These are phyloP conservation scores for Yamadazyma sp. DNA, from an alignment of 805 yeast genomes.

Conservation along the genomic window DNA sequence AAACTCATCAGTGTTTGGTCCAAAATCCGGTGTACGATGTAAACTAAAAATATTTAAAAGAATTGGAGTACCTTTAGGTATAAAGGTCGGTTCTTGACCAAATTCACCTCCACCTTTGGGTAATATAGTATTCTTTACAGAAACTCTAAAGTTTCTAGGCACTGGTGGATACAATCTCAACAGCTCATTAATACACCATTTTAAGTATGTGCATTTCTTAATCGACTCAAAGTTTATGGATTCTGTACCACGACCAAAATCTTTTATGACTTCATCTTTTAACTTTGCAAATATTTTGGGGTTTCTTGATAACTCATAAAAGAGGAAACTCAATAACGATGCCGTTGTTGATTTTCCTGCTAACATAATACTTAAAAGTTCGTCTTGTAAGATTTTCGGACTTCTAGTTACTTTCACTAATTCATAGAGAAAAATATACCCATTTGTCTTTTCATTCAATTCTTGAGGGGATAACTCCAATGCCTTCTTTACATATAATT, in stretches of 20 bases:
- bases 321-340: conserved; percentile 23
- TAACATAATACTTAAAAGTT: conserved; percentile 32
- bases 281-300: conserved; percentile 24
- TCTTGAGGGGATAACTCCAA: conserved; percentile 23
- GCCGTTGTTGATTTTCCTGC: conserved; percentile 37
- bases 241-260: conserved; percentile 21
- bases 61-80: conserved; percentile 42
- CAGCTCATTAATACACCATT: conserved; percentile 24
- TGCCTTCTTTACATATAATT: conserved; percentile 27
- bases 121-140: conserved; percentile 27
- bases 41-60: conserved; percentile 36
- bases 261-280: conserved; percentile 18
- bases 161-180: conserved; percentile 30
- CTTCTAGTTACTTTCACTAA: conserved; percentile 33
- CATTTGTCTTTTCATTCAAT: conserved; percentile 21
- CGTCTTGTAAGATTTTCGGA: conserved; percentile 32
- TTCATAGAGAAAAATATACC: conserved; percentile 33
- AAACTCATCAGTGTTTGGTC: conserved; percentile 42
- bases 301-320: conserved; percentile 27
- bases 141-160: conserved; percentile 26
- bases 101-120: conserved; percentile 30
- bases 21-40: conserved; percentile 43
- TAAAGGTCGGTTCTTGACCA: conserved; percentile 24
- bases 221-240: conserved; percentile 26
- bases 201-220: conserved; percentile 27